These are phyloP conservation scores for Saccharomycopsis phalli DNA, from an alignment of 1,139 yeast genomes.

Conservation along the genomic window DNA sequence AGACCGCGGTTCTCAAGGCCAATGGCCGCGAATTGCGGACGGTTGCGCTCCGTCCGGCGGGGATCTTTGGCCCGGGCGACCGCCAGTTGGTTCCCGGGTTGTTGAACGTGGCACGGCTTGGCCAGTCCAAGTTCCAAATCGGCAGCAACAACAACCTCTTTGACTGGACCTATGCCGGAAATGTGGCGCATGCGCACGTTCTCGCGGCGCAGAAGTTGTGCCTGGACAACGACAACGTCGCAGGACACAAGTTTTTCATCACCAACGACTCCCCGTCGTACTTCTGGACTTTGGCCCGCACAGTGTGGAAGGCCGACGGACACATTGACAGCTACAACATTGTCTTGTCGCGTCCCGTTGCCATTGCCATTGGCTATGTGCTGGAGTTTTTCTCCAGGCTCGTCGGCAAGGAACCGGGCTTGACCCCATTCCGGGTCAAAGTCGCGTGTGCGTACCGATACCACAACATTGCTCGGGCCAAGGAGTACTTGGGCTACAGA, in stretches of 20 bases:
- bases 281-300: conserved; percentile 95
- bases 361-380: conserved; percentile 70
- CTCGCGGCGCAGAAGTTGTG: conserved; percentile 76
- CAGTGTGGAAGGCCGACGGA: conserved; percentile 96
- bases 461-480: conserved; percentile 87
- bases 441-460: conserved; percentile 93
- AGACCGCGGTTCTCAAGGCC: conserved; percentile 66
- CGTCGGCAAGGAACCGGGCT: conserved; percentile 79
- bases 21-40: conserved; percentile 55
- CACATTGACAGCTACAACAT: conserved; percentile 62
- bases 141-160: conserved; percentile 91
- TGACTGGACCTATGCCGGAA: conserved; percentile 99
- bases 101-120: conserved; percentile 70
- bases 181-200: conserved; percentile 95
- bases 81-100: conserved; percentile 93
- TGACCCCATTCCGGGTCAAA: conserved; percentile 90
- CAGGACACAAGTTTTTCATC: conserved; percentile 82
- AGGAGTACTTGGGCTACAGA: conserved; percentile 60
- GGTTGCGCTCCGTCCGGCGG: conserved; percentile 91
- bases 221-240: conserved; percentile 35
- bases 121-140: conserved; percentile 86
- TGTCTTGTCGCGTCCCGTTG: conserved; percentile 63
- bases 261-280: conserved; percentile 94
- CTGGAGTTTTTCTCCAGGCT: conserved; percentile 66
- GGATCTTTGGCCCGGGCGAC: conserved; percentile 98